Percentiles rank a stretch among this genome's conserved stretches.
phyloP scores from a whole-genome alignment of 2,329 filamentous ascomycete genomes.

The Epichloe brachyelytri region DNA sequence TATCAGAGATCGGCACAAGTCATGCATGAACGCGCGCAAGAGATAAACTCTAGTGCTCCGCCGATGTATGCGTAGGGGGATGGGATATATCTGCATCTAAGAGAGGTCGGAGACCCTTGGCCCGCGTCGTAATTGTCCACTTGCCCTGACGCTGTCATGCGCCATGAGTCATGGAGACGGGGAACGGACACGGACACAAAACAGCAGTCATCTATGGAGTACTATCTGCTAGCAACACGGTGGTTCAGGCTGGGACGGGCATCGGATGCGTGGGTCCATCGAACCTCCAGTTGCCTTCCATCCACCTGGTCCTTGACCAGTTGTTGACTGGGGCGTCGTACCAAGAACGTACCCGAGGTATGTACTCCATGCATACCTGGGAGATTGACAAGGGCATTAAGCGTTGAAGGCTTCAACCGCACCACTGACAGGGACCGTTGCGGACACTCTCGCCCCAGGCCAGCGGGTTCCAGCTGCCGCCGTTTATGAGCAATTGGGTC shows the following conservation, averaged over 20 bases:
- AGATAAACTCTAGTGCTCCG: neutral
- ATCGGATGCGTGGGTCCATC: constrained; percentile 1
- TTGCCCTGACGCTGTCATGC: neutral
- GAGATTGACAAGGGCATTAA: constrained; percentile 1
- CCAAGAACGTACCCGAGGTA: neutral
- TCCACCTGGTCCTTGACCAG: neutral
- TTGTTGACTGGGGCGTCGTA: constrained; percentile 2
- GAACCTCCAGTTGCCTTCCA: constrained; percentile 1
- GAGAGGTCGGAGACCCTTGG: neutral
- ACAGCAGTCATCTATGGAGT: neutral
- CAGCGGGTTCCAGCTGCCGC: neutral
- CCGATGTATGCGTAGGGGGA: neutral
- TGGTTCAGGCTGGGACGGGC: neutral
- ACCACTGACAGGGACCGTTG: constrained; percentile 2
- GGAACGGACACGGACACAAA: neutral
- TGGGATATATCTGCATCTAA: neutral
- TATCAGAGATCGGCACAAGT: neutral
- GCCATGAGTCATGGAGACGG: neutral
- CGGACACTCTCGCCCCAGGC: neutral
- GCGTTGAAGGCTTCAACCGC: constrained; percentile 2
- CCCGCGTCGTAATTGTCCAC: neutral
- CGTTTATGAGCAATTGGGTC: neutral
- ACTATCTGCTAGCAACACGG: neutral
- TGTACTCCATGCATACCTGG: neutral
- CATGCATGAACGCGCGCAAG: neutral